Evolutionary conservation across 164 flowering plant genomes (phyloP).

Genomic region (Berberis vulgaris): DNA sequence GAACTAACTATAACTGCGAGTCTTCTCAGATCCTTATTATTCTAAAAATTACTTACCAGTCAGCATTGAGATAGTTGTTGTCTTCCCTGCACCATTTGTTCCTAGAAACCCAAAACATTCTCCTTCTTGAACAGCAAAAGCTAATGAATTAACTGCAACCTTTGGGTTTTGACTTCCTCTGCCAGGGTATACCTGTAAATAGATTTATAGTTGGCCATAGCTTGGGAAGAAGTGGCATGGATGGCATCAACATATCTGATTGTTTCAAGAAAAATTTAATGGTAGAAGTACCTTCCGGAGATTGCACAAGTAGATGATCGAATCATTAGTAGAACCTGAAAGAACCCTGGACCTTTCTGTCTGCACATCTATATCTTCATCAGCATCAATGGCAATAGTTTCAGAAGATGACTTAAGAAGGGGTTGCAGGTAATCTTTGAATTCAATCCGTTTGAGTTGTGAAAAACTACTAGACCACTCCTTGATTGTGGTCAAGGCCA

Average conservation of each 20-base stretch:
- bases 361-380: constrained; percentile 83
- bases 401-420: constrained; percentile 43
- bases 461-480: constrained; percentile 29
- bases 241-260: background rate
- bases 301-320: constrained; percentile 66
- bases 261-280: no score
- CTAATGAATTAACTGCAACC: constrained; percentile 82
- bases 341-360: constrained; percentile 78
- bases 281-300: constrained; percentile 62
- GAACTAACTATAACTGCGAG: no score
- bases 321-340: constrained; percentile 60
- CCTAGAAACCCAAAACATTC: constrained; percentile 99
- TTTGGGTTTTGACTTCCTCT: constrained; percentile 37
- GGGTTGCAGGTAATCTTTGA: constrained; percentile 43
- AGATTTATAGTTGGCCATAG: constrained; percentile 1
- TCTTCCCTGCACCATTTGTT: constrained; percentile 98
- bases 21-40: no score
- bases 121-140: constrained; percentile 90
- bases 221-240: background rate
- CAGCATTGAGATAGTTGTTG: constrained; percentile 95
- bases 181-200: constrained; percentile 76
- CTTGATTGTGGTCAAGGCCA: constrained; percentile 19
- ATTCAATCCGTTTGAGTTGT: constrained; percentile 3
- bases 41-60: constrained; percentile 35
- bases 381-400: constrained; percentile 26